A percentile compares a stretch with the other conserved stretches of the same genome.
Conservation (phyloP, 805 yeast species). For the Myxozyma geophila region DNA sequence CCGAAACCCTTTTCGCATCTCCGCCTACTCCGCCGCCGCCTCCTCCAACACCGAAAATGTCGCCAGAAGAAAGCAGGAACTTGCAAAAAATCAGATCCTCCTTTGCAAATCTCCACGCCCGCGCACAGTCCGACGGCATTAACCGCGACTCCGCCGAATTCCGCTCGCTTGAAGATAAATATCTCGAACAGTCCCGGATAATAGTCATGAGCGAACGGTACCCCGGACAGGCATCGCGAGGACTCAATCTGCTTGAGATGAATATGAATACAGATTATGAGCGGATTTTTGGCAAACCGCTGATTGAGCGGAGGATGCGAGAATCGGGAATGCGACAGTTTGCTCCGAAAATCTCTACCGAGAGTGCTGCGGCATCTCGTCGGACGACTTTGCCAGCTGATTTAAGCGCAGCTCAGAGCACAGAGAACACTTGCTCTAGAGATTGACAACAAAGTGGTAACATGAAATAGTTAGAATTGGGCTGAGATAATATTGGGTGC, state of each 20-base stretch:
- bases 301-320: too few species aligned
- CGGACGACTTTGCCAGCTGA: too few species aligned
- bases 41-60: too few species aligned
- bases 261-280: conserved; percentile 7
- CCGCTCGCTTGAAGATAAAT: conserved; percentile 4
- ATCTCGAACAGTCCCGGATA: background rate
- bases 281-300: background rate
- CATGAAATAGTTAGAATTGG: too few species aligned
- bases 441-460: too few species aligned
- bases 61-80: background rate
- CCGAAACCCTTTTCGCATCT: conserved; percentile 7
- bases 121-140: conserved; percentile 6
- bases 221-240: background rate
- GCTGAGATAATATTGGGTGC: too few species aligned
- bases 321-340: too few species aligned
- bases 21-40: background rate
- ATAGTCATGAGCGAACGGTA: conserved; percentile 2
- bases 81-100: background rate
- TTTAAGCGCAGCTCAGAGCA: too few species aligned
- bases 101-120: conserved; percentile 10
- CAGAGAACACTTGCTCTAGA: too few species aligned
- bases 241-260: background rate
- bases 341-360: too few species aligned
- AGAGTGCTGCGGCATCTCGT: too few species aligned
- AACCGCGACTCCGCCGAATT: conserved; percentile 10